Conservation (phyloP, 2,329 filamentous ascomycete species). For the Paracamarosporium sp. region DNA sequence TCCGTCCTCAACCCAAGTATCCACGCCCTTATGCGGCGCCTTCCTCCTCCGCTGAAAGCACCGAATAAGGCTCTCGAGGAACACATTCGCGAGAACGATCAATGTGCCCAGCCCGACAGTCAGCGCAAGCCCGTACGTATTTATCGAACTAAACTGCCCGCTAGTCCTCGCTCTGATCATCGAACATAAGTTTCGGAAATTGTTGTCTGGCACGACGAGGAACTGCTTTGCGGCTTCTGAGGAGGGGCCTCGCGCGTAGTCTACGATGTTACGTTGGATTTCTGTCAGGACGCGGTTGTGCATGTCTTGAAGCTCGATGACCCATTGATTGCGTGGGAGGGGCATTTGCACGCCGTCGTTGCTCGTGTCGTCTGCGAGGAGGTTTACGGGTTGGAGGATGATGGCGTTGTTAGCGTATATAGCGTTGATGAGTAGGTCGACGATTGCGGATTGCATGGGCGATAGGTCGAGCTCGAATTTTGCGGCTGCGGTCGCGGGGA, state of each 20-base stretch:
- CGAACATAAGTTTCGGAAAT: background rate
- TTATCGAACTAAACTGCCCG: slow-evolving; percentile 5
- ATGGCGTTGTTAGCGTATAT: slow-evolving; percentile 4
- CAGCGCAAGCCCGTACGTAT: slow-evolving; percentile 8
- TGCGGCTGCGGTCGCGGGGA: slow-evolving; percentile 10
- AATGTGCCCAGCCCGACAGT: slow-evolving; percentile 5
- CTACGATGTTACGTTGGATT: slow-evolving; percentile 25
- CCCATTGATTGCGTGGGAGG: slow-evolving; percentile 38
- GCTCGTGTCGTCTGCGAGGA: slow-evolving; percentile 4
- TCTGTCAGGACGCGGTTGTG: slow-evolving; percentile 29
- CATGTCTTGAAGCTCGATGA: slow-evolving; percentile 35
- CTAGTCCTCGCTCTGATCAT: slow-evolving; percentile 10
- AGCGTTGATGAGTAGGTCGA: slow-evolving; percentile 8
- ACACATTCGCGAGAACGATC: slow-evolving; percentile 9
- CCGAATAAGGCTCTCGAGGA: background rate
- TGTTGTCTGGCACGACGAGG: slow-evolving; percentile 4
- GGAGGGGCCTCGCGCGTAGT: slow-evolving; percentile 7
- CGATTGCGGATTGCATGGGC: slow-evolving; percentile 7
- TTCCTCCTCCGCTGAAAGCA: slow-evolving; percentile 2
- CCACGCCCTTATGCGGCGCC: slow-evolving; percentile 1
- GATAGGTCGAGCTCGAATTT: slow-evolving; percentile 5
- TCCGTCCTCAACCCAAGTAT: slow-evolving; percentile 9
- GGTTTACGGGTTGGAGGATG: background rate
- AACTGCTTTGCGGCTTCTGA: slow-evolving; percentile 4
- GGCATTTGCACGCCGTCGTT: slow-evolving; percentile 10